These are phyloP conservation scores for Cyclostephanos invisitatus DNA, from an alignment of 108 stramenopile genomes.

Conservation along the genomic window DNA sequence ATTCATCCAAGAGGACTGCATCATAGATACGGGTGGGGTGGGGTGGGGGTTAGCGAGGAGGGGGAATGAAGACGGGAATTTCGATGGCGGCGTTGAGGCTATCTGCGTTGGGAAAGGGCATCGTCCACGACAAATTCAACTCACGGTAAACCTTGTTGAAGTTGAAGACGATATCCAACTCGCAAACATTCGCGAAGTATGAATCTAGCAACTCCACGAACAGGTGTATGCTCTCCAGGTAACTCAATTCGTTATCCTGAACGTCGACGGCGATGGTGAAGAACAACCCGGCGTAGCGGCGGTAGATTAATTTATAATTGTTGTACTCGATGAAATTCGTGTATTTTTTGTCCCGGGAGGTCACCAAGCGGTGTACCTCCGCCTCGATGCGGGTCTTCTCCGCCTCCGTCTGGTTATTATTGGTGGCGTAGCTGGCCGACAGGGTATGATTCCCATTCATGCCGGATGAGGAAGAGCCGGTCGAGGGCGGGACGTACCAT, in stretches of 20 bases:
- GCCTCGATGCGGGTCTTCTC: constrained; percentile 95
- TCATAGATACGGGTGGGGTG: neutral
- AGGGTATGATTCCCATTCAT: constrained; percentile 22
- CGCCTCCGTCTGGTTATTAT: constrained; percentile 67
- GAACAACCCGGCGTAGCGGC: constrained; percentile 98
- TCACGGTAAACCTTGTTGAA: constrained; percentile 96
- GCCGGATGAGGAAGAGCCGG: constrained; percentile 27
- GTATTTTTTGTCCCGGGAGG: constrained; percentile 95
- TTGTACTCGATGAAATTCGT: constrained; percentile 99
- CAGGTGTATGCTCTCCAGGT: constrained; percentile 97
- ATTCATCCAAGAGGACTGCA: constrained; percentile 92
- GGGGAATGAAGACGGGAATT: neutral
- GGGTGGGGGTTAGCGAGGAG: neutral
- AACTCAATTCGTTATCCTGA: constrained; percentile 96
- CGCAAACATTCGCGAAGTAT: constrained; percentile 98
- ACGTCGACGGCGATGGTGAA: constrained; percentile 98
- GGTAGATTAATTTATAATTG: constrained; percentile 98
- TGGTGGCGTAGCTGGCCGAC: constrained; percentile 34
- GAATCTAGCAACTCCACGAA: constrained; percentile 99
- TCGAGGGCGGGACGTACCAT: constrained; percentile 90
- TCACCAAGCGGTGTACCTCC: constrained; percentile 96
- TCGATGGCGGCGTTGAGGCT: neutral
- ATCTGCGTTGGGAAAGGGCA: neutral
- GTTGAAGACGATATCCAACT: constrained; percentile 99
- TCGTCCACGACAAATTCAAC: neutral